Conservation (phyloP, 148 eudicot genomes). For the Rhododendron henanense region DNA sequence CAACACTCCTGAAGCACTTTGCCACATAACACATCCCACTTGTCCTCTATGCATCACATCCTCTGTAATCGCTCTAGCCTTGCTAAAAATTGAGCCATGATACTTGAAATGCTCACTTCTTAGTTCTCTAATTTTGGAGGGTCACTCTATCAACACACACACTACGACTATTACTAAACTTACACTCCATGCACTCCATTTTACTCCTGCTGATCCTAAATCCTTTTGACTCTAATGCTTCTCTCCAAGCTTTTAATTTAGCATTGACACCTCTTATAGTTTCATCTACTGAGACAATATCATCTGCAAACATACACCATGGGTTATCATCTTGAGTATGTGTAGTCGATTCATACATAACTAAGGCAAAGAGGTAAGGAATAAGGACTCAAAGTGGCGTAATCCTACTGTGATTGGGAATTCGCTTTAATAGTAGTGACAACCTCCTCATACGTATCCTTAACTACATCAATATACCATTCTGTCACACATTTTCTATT, state of each 20-base stretch:
- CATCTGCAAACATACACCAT: background rate
- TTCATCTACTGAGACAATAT: background rate
- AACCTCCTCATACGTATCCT: background rate
- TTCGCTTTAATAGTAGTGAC: background rate
- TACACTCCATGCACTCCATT: background rate
- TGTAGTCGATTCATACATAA: background rate
- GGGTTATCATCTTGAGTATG: background rate
- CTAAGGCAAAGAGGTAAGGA: background rate
- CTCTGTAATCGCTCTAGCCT: background rate
- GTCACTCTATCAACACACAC: background rate
- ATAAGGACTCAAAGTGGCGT: background rate
- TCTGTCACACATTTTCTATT: too few relatives aligned
- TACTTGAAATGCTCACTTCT: background rate
- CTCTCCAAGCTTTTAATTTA: background rate
- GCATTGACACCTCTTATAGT: background rate
- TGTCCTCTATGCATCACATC: background rate
- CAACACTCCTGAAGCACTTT: background rate
- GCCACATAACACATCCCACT: background rate
- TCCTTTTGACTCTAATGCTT: background rate
- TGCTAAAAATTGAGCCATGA: background rate
- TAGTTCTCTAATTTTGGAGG: background rate
- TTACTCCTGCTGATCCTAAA: background rate
- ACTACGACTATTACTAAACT: background rate
- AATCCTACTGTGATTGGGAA: background rate
- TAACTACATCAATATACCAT: background rate